Percentiles rank a stretch among this genome's conserved stretches.
phyloP scores from a whole-genome alignment of 306 rosid genomes.

The Parietaria judaica region DNA sequence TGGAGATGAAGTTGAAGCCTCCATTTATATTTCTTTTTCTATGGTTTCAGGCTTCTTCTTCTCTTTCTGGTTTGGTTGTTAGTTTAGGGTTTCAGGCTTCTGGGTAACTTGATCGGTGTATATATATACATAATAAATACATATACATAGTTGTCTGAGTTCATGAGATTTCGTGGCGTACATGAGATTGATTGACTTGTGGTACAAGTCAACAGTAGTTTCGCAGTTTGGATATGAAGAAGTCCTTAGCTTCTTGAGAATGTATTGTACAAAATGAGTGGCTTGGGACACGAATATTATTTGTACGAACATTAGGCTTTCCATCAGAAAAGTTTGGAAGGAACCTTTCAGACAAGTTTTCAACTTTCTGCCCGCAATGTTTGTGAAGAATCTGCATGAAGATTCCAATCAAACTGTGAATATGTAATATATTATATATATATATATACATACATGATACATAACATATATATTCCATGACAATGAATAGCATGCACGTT shows the following conservation, averaged over 20 bases:
- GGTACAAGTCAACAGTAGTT: constrained; percentile 42
- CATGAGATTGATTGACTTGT: constrained; percentile 52
- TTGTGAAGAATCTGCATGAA: constrained; percentile 23
- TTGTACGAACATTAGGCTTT: not conserved
- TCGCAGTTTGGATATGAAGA: constrained; percentile 31
- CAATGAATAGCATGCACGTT: too few species aligned
- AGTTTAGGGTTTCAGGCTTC: constrained; percentile 7
- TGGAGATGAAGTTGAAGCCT: constrained; percentile 21
- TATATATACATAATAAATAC: constrained; percentile 11
- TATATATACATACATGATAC: too few species aligned
- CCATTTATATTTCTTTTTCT: constrained; percentile 24
- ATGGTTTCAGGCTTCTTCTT: not conserved
- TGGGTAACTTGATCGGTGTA: not conserved
- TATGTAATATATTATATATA: too few species aligned
- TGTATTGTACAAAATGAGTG: constrained; percentile 28
- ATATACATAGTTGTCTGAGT: constrained; percentile 9
- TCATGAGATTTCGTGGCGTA: constrained; percentile 30
- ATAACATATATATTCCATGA: too few species aligned
- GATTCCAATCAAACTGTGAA: not conserved
- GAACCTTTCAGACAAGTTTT: constrained; percentile 21
- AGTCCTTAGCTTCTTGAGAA: constrained; percentile 46
- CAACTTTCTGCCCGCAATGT: constrained; percentile 9
- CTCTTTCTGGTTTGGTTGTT: not conserved
- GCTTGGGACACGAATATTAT: constrained; percentile 27
- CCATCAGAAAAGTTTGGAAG: constrained; percentile 31